These are phyloP conservation scores for Rosa chinensis DNA, from an alignment of 306 rosid genomes.

Conservation along the genomic window DNA sequence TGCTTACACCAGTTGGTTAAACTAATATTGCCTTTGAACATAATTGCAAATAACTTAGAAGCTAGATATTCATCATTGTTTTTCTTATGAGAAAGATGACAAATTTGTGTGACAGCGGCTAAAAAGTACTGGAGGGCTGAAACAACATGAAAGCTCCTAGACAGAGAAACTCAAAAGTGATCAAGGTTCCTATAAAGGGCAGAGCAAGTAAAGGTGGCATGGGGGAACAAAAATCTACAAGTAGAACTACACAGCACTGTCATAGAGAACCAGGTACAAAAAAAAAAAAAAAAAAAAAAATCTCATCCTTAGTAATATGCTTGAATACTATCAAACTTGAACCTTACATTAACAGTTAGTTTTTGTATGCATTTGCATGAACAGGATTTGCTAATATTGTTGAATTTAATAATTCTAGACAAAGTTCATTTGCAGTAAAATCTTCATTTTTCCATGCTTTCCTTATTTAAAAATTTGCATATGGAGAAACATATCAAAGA, in stretches of 20 bases:
- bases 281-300: conserved; percentile 10
- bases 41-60: not conserved
- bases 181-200: conserved; percentile 40
- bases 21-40: not conserved
- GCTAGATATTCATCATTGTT: not conserved
- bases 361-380: not conserved
- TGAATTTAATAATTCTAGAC: conserved; percentile 4
- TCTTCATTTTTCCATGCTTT: conserved; percentile 12
- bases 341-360: not conserved
- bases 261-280: conserved; percentile 39
- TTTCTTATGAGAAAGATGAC: conserved; percentile 17
- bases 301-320: conserved; percentile 1
- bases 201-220: conserved; percentile 20
- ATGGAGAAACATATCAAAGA: not conserved
- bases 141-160: conserved; percentile 42
- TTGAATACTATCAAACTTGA: conserved; percentile 8
- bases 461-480: conserved; percentile 8
- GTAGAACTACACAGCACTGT: conserved; percentile 32
- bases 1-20: not conserved
- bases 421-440: conserved; percentile 1
- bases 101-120: not conserved
- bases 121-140: conserved; percentile 34
- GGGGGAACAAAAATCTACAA: conserved; percentile 33
- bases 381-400: conserved; percentile 6
- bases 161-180: conserved; percentile 28